Base-by-base conservation (phyloP, 306 rosid genomes). In the Clitoria ternatea region DNA sequence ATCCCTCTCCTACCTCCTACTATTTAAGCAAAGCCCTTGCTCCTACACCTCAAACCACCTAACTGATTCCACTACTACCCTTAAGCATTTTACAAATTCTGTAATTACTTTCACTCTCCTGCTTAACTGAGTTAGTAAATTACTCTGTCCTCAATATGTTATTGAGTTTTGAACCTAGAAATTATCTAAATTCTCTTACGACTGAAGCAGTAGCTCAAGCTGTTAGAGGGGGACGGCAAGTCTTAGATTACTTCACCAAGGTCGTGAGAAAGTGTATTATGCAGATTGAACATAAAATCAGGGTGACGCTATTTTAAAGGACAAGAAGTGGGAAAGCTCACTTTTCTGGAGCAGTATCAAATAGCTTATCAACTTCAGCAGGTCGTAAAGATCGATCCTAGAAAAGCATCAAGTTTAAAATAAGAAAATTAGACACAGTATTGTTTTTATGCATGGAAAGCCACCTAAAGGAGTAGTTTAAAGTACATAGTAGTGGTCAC, bases 261-360 rank as follows among this genome's bases (percentile, higher is more conserved):
- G 37, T n/a, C n/a, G n/a, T 40, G 22, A 62, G 18, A 42, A 67
- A 66, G 35, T 36, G 26, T 43, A 60, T 30, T 22, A 37, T 2
- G 65, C 27, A 29, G 62, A 67, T 43, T 61, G 52, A 14, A 61
- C 40, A 49, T 61, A 47, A 45, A 24, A 61, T 14, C 6, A 44
- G 29, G 20, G 48, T 24, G 15, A 52, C 11, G 19, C 29, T 7
- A 14, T 42, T 61, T 20, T 43, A 53, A 36, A 10, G 9, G 72
- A 26, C 48, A 40, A 37, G 6, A 9, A 29, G 36, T 35, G 50
- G 15, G 39, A 62, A 72, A 67, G 53, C 11, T 75, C 59, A 92
- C 98, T 92, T 85, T 85, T 90, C 90, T 64, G 98, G 98, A 66
- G 97, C 97, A 80, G 93, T 84, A 75, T 79, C 75, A 83, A 88